These are phyloP conservation scores for Candida germanica DNA, from an alignment of 805 yeast genomes.

Conservation along the genomic window DNA sequence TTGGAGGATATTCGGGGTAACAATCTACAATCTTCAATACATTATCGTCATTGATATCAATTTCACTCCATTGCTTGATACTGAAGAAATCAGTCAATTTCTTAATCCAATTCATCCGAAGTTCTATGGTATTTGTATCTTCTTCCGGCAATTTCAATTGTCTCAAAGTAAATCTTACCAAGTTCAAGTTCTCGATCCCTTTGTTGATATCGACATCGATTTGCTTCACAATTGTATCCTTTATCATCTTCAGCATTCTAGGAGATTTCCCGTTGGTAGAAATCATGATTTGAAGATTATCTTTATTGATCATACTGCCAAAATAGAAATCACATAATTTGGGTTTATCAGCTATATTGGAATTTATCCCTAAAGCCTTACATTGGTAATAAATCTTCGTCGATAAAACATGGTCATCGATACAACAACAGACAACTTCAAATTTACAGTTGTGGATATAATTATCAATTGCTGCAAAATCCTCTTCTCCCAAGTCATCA, in stretches of 20 bases:
- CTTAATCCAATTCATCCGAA: slow-evolving; percentile 71
- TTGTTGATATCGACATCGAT: slow-evolving; percentile 46
- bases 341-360: slow-evolving; percentile 83
- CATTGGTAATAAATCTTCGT: slow-evolving; percentile 52
- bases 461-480: slow-evolving; percentile 28
- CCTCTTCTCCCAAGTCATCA: slow-evolving; percentile 12
- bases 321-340: slow-evolving; percentile 82
- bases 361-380: slow-evolving; percentile 49
- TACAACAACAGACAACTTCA: slow-evolving; percentile 68
- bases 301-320: slow-evolving; percentile 73
- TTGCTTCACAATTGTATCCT: slow-evolving; percentile 52
- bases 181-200: slow-evolving; percentile 61
- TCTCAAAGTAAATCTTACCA: slow-evolving; percentile 51
- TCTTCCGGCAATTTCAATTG: slow-evolving; percentile 41
- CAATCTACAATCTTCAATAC: slow-evolving; percentile 41
- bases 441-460: slow-evolving; percentile 42
- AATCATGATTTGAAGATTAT: slow-evolving; percentile 75
- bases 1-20: slow-evolving; percentile 53
- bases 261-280: slow-evolving; percentile 84
- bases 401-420: slow-evolving; percentile 65
- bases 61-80: slow-evolving; percentile 56
- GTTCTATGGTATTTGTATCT: slow-evolving; percentile 49
- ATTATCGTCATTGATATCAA: slow-evolving; percentile 28
- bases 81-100: slow-evolving; percentile 57
- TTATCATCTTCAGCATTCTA: slow-evolving; percentile 54